phyloP scores from a whole-genome alignment of 192 early-diverging fungal genomes.

The Oehlia diaphana region DNA sequence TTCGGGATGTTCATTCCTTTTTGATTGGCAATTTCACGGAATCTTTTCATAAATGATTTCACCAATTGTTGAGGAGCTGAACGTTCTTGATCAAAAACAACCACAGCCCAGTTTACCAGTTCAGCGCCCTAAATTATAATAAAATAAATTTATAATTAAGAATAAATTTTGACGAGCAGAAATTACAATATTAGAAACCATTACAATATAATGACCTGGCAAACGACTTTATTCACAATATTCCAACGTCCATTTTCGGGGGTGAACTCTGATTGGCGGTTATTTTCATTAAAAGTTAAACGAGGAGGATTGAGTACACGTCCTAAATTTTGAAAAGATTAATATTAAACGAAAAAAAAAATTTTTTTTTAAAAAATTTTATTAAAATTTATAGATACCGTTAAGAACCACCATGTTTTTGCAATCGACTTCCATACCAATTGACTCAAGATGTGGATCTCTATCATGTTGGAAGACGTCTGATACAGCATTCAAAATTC shows the following conservation, averaged over 20 bases:
- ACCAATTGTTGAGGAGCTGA: constrained; percentile 50
- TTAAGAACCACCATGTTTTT: background rate
- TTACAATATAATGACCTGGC: background rate
- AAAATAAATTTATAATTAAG: background rate
- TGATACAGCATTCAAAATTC: background rate
- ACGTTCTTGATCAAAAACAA: constrained; percentile 66
- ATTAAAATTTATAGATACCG: background rate
- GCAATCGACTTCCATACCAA: background rate
- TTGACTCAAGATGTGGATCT: background rate
- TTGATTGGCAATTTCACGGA: constrained; percentile 70
- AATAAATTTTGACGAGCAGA: background rate
- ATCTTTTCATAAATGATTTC: constrained; percentile 68
- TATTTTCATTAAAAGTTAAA: background rate
- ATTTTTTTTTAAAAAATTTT: background rate
- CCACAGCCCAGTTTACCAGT: constrained; percentile 77
- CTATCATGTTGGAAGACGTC: background rate
- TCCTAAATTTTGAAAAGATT: background rate
- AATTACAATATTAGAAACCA: background rate
- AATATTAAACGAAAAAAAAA: background rate
- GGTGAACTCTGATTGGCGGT: constrained; percentile 45
- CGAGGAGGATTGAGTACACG: background rate
- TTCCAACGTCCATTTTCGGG: constrained; percentile 74
- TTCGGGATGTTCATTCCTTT: constrained; percentile 57
- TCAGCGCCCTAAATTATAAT: constrained; percentile 52
- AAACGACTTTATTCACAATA: constrained; percentile 1